Evolutionary conservation across 306 rosid genomes (phyloP).

Genomic region (Ormosia semicastrata): DNA sequence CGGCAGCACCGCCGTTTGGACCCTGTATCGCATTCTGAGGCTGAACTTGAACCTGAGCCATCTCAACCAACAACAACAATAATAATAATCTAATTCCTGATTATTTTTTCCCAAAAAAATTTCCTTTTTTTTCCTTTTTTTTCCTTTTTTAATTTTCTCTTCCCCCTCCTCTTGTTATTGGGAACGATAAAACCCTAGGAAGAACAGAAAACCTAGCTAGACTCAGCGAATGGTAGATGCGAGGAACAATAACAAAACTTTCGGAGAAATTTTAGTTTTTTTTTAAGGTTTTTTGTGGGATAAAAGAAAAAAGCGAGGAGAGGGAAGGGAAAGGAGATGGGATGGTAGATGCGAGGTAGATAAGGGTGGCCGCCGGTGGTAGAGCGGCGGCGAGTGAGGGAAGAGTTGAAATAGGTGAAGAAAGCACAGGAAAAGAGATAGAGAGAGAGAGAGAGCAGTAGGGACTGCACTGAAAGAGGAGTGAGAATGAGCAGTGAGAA

Average conservation of each 20-base stretch:
- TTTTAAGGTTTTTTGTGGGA: neutral
- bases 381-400: conserved; percentile 51
- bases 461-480: conserved; percentile 41
- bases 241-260: neutral
- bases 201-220: conserved; percentile 33
- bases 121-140: neutral
- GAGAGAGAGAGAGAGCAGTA: conserved; percentile 37
- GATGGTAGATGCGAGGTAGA: conserved; percentile 55
- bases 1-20: conserved; percentile 40
- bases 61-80: conserved; percentile 29
- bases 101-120: neutral
- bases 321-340: conserved; percentile 69
- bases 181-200: conserved; percentile 48
- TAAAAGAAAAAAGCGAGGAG: conserved; percentile 62
- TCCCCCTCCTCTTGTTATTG: conserved; percentile 97
- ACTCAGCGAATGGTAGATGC: conserved; percentile 17
- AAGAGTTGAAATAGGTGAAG: neutral
- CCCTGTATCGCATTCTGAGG: conserved; percentile 71
- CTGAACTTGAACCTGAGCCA: conserved; percentile 90
- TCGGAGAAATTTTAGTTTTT: neutral
- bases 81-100: neutral
- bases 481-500: neutral
- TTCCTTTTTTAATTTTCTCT: conserved; percentile 35
- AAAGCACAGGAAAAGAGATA: neutral
- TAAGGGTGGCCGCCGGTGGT: conserved; percentile 46